Conservation (phyloP, 768 basidiomycete genomes). For the Auriscalpium vulgare region DNA sequence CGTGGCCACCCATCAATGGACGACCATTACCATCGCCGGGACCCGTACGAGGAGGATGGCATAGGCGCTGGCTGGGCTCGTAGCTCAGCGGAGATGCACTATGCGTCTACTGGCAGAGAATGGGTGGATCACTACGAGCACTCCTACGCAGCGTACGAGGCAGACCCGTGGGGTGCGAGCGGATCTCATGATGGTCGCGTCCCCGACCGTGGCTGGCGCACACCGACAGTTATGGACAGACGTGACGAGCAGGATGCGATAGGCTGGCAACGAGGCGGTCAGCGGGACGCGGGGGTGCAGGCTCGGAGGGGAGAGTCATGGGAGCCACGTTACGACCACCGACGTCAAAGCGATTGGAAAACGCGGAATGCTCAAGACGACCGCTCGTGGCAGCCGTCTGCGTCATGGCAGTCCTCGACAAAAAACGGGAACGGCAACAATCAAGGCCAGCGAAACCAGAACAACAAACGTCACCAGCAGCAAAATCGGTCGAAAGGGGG, state of each 20-base stretch:
- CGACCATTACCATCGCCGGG: neutral
- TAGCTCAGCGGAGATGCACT: neutral
- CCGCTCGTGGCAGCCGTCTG: constrained; percentile 57
- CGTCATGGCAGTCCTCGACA: constrained; percentile 48
- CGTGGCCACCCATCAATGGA: neutral
- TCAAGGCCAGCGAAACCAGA: constrained; percentile 28
- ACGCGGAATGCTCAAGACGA: constrained; percentile 16
- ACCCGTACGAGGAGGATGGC: neutral
- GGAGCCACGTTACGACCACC: constrained; percentile 17
- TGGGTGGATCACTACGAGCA: constrained; percentile 45
- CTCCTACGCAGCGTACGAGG: constrained; percentile 35
- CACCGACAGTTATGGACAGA: constrained; percentile 8
- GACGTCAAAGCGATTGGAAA: constrained; percentile 13
- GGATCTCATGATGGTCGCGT: constrained; percentile 8
- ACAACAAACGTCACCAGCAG: constrained; percentile 26
- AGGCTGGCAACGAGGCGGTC: constrained; percentile 36
- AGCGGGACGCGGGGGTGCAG: constrained; percentile 30
- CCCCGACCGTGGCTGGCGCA: constrained; percentile 5
- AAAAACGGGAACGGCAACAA: constrained; percentile 27
- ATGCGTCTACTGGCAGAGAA: constrained; percentile 26
- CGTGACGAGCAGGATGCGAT: constrained; percentile 23
- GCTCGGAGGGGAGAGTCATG: constrained; percentile 28
- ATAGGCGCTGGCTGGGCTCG: neutral
- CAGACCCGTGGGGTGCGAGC: constrained; percentile 29
- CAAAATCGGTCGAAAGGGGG: constrained; percentile 13